Conservation (phyloP, 345 rosid species). For the Iberis pinnata region DNA sequence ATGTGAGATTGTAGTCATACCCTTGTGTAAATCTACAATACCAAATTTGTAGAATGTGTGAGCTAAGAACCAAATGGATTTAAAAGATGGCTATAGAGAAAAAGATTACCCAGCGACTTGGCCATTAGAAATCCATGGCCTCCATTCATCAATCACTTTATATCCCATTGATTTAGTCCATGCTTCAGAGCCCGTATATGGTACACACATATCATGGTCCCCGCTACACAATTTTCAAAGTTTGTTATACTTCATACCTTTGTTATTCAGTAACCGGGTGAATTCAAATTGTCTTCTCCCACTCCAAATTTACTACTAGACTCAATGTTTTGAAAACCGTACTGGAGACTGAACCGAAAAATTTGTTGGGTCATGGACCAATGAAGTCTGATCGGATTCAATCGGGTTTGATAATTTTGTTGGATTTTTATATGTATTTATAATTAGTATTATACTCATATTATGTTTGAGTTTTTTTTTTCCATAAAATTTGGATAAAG, state of each 20-base stretch:
- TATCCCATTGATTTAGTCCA: conserved; percentile 86
- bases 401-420: no score
- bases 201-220: conserved; percentile 95
- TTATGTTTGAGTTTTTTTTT: no score
- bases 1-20: background rate
- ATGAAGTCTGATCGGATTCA: no score
- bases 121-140: conserved; percentile 62
- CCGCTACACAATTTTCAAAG: conserved; percentile 38
- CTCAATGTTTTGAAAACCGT: no score
- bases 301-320: no score
- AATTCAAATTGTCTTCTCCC: no score
- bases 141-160: conserved; percentile 65
- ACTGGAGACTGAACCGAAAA: no score
- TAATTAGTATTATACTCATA: no score
- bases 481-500: no score
- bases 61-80: background rate
- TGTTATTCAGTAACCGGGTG: background rate
- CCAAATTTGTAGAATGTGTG: no score
- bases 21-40: background rate
- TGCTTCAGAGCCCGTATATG: conserved; percentile 82
- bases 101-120: conserved; percentile 66
- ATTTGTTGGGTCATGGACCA: no score
- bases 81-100: background rate
- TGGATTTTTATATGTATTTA: no score
- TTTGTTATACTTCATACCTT: background rate